Evolutionary conservation across 2,329 filamentous ascomycete species (phyloP), one percentile per base, ranked within the genome.

Genomic region (Helotiales sp.): DNA sequence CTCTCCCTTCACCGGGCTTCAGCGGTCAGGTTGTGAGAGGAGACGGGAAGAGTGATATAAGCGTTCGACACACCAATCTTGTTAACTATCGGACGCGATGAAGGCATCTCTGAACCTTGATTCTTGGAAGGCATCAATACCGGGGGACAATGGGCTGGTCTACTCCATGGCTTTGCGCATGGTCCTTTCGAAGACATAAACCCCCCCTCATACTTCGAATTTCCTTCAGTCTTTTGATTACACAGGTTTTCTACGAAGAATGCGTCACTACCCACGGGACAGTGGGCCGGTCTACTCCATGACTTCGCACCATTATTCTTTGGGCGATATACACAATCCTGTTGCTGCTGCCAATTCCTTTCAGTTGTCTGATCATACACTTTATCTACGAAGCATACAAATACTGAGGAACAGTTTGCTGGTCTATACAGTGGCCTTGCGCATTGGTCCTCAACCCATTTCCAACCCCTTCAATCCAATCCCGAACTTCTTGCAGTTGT

Each of bases 11-110:
- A 86, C 82, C 83, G 89, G 92, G 94, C 93, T 92, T 80, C 93
- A 97, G 96, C 86, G 95, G 93, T 91, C 85, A 85, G 86, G 82
- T 83, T 86, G 88, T 80, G 82, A 82, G 83, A 83, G 85, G 81
- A 81, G 84, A 83, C 82, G 82, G 88, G 87, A 82, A 91, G 88
- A 85, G 87, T 99, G 96, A 98, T 89, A 93, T 93, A 87, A 90
- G 96, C 93, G 96, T 97, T 92, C 93, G 95, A 93, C 96, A 97
- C 95, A 97, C 86, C 89, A 54, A 40, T 91, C 95, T 97, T 98
- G 93, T 97, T 96, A 87, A 83, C 84, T 83, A 86, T 93, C 94
- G 95, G 89, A 97, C 95, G 96, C 94, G 88, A 93, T 91, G 86
- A 91, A 90, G 91, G 93, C 91, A 96, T 92, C 93, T 97, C 95